Percentiles rank a stretch among this genome's conserved stretches.
Conservation (phyloP, 2,329 filamentous ascomycete genomes). For the Scytalidium lignicola region DNA sequence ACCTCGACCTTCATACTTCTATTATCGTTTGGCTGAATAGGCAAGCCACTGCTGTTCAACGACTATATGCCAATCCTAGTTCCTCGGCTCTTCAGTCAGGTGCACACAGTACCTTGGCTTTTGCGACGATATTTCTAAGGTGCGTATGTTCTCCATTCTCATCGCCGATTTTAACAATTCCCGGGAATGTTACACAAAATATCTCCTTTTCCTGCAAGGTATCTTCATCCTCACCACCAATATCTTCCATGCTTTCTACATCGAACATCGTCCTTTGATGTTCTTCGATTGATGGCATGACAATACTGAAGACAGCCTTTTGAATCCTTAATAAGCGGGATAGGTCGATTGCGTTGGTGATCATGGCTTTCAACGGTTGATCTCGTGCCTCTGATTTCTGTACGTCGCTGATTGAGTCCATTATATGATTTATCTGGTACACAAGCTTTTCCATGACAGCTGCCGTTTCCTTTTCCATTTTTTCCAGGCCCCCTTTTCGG, state of each 20-base stretch:
- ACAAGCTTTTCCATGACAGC: slow-evolving; percentile 39
- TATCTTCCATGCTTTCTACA: slow-evolving; percentile 57
- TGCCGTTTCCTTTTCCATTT: slow-evolving; percentile 41
- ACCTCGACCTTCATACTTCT: too few relatives aligned
- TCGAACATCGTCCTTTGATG: slow-evolving; percentile 55
- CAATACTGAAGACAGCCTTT: slow-evolving; percentile 51
- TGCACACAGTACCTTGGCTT: slow-evolving; percentile 58
- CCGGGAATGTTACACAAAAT: slow-evolving; percentile 59
- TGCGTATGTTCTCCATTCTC: slow-evolving; percentile 58
- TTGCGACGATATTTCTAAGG: slow-evolving; percentile 58
- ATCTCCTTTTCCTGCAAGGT: slow-evolving; percentile 47
- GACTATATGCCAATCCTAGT: not conserved
- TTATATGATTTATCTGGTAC: slow-evolving; percentile 41
- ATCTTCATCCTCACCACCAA: slow-evolving; percentile 57
- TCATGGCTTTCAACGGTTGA: slow-evolving; percentile 46
- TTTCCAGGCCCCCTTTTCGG: slow-evolving; percentile 44
- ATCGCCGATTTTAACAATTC: slow-evolving; percentile 59
- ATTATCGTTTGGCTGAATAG: not conserved
- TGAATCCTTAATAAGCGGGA: slow-evolving; percentile 52
- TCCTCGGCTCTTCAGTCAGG: slow-evolving; percentile 18
- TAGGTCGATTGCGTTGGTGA: slow-evolving; percentile 50
- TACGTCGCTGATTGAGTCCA: slow-evolving; percentile 39
- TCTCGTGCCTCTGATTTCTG: slow-evolving; percentile 37
- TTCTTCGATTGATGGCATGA: slow-evolving; percentile 46
- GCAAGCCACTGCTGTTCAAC: not conserved